phyloP scores from a whole-genome alignment of 2,329 filamentous ascomycete genomes.

The Zopfia rhizophila region DNA sequence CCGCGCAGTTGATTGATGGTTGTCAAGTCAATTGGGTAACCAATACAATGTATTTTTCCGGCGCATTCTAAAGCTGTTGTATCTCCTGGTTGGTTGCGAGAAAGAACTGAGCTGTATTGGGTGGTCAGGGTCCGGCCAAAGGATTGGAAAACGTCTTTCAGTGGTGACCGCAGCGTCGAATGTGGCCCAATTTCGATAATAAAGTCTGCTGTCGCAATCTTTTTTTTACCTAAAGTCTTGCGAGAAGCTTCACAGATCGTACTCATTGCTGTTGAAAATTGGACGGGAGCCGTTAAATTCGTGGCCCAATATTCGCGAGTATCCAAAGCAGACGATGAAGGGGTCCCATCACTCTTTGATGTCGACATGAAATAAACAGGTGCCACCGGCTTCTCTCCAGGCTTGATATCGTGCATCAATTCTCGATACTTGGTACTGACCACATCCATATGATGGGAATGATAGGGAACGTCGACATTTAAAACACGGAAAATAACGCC shows the following conservation, averaged over 20 bases:
- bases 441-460: conserved; percentile 57
- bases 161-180: conserved; percentile 54
- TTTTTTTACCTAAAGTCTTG: no score
- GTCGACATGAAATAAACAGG: no score
- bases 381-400: no score
- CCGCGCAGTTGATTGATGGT: conserved; percentile 3
- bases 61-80: conserved; percentile 11
- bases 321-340: no score
- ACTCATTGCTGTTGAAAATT: no score
- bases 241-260: no score
- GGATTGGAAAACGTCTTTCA: conserved; percentile 22
- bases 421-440: no score
- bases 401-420: no score
- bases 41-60: not conserved
- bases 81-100: conserved; percentile 15
- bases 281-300: conserved; percentile 25
- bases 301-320: conserved; percentile 29
- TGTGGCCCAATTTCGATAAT: conserved; percentile 53
- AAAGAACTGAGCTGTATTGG: conserved; percentile 24
- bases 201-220: no score
- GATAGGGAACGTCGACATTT: conserved; percentile 57
- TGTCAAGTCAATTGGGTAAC: not conserved
- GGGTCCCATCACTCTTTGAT: no score
- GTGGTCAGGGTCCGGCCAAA: conserved; percentile 5
- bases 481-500: conserved; percentile 54